Base-by-base conservation (phyloP, 176 grass and related monocot genomes). In the Eragrostis curvula region DNA sequence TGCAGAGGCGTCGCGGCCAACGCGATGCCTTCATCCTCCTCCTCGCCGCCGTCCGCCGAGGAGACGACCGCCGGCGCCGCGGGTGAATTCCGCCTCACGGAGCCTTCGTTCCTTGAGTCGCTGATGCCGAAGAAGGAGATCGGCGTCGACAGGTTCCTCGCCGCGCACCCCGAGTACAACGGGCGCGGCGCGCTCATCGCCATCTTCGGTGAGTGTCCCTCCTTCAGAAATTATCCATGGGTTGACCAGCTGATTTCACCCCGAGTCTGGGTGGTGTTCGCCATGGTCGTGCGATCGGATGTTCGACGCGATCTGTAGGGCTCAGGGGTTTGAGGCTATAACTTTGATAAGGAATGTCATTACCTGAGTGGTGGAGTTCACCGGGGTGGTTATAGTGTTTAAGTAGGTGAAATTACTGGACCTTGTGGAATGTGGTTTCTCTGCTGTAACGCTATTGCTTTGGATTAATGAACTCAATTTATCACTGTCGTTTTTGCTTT, bases 101-200 rank as follows among this genome's bases (percentile, higher is more conserved):
- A 90, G 79, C 76, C 91, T 50, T 71, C 87, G 18, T 98, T 98
- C 81, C 86, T 98, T 81, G 93, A 91, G 66, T 98, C 96, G 7
- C 92, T 98, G 50, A 98, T 98, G 96, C 96, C 96, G 79, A 98
- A 98, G 93, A 91, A 98, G 85, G 96, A 98, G 93, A 98, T 89
- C 61, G 92, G 92, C 16, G 96, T 92, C 62, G 93, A 98, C 77
- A 90, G 96, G 69, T 98, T 98, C 86, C 86, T 98, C 75, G 87
- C 94, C 71, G 73, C 70, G 69, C 83, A 98, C 72, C 93, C 90
- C 42, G 64, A 81, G 18, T 95, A 91, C 71, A 93, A 98, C 45
- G 96, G 96, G 39, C 85, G 93, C 43, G 92, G 92, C 81, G 89
- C 88, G 59, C 85, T 98, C 74, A 89, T 98, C 73, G 93, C 96